phyloP scores from a whole-genome alignment of 441 rosid species.

The Populus hybrid region DNA sequence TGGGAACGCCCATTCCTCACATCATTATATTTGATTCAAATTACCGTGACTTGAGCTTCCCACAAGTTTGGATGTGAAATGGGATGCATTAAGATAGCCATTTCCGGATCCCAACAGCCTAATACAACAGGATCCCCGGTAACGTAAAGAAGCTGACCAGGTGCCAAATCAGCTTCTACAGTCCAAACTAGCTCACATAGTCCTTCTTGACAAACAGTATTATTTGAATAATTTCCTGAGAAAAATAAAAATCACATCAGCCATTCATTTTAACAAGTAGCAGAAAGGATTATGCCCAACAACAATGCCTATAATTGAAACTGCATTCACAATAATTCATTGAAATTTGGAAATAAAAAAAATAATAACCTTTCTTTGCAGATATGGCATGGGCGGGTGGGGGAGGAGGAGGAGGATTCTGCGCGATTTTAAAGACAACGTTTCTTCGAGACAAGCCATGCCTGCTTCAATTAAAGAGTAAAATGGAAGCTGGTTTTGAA shows the following conservation, averaged over 20 bases:
- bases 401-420: not conserved
- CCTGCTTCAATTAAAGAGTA: constrained; percentile 2
- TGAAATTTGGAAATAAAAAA: not conserved
- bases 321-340: not conserved
- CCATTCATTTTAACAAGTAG: constrained; percentile 29
- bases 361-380: not conserved
- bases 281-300: constrained; percentile 18
- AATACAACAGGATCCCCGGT: constrained; percentile 72
- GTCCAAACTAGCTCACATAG: constrained; percentile 70
- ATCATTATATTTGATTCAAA: constrained; percentile 5
- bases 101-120: constrained; percentile 83
- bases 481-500: not conserved
- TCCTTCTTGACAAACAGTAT: constrained; percentile 39
- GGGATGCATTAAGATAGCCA: constrained; percentile 68
- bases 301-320: constrained; percentile 6
- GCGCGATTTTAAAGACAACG: not conserved
- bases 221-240: constrained; percentile 49
- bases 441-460: not conserved
- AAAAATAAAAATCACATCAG: constrained; percentile 29
- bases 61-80: constrained; percentile 54
- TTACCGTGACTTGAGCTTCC: constrained; percentile 81
- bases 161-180: constrained; percentile 70
- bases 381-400: not conserved
- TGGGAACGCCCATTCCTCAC: not conserved
- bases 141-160: constrained; percentile 59